Conservation (phyloP, 441 rosid species). For the Brassica balearica region DNA sequence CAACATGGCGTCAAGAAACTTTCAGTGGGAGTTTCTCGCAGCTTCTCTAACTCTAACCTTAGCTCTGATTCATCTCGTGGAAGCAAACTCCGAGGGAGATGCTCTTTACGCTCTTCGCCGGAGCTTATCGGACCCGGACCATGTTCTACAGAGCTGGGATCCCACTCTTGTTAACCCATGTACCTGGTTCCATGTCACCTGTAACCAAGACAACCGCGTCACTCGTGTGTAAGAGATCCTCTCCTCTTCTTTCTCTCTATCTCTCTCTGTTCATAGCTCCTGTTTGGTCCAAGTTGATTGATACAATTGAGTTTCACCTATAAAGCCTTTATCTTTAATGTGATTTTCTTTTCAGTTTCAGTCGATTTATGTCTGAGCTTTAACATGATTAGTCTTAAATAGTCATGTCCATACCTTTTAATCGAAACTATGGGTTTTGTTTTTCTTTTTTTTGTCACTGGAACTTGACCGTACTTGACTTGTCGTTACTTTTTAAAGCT, state of each 20-base stretch:
- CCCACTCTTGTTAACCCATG: conserved; percentile 92
- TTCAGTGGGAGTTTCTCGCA: conserved; percentile 40
- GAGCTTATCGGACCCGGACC: conserved; percentile 78
- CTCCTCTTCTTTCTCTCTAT: conserved; percentile 11
- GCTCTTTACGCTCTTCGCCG: conserved; percentile 73
- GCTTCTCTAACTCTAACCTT: conserved; percentile 44
- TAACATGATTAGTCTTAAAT: background rate
- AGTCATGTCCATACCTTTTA: background rate
- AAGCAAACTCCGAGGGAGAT: conserved; percentile 85
- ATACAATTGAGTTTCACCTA: conserved; percentile 1
- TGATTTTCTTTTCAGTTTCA: background rate
- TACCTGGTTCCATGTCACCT: conserved; percentile 96
- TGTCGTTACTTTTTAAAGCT: conserved; percentile 6
- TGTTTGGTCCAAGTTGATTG: conserved; percentile 2
- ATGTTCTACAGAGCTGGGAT: conserved; percentile 98
- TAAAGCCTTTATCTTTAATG: background rate
- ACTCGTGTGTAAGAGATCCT: conserved; percentile 67
- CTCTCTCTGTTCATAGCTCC: background rate
- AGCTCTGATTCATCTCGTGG: conserved; percentile 43
- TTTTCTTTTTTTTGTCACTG: background rate
- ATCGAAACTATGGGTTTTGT: background rate
- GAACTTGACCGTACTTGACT: conserved; percentile 2
- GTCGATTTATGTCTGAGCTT: background rate
- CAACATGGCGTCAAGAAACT: conserved; percentile 55
- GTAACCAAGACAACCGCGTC: conserved; percentile 84